phyloP scores from a whole-genome alignment of 2,329 filamentous ascomycete genomes.

The Akanthomyces lecanii region DNA sequence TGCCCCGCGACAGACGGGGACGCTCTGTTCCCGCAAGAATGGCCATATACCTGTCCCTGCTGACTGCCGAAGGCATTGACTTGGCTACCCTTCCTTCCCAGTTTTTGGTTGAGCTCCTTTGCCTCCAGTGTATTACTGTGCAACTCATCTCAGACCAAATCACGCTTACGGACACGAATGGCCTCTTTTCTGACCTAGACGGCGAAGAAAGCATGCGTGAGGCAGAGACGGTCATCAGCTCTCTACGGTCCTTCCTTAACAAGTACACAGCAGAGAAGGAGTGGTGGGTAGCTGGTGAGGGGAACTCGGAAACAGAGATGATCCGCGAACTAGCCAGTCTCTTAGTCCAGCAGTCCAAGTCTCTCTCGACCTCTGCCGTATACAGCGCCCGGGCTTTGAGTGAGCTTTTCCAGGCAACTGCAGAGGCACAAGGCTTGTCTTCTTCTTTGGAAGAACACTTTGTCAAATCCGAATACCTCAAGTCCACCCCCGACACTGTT shows the following conservation, averaged over 20 bases:
- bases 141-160: conserved; percentile 54
- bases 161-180: conserved; percentile 38
- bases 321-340: conserved; percentile 40
- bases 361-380: conserved; percentile 40
- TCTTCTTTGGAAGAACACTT: conserved; percentile 45
- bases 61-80: conserved; percentile 46
- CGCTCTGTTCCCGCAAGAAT: conserved; percentile 72
- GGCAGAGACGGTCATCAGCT: conserved; percentile 41
- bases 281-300: conserved; percentile 36
- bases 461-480: conserved; percentile 42
- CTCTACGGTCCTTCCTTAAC: conserved; percentile 36
- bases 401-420: conserved; percentile 44
- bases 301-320: conserved; percentile 33
- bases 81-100: conserved; percentile 37
- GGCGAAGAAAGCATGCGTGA: conserved; percentile 33
- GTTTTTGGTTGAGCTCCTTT: conserved; percentile 47
- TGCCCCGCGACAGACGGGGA: conserved; percentile 61
- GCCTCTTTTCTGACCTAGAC: conserved; percentile 43
- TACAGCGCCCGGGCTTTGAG: conserved; percentile 52
- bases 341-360: conserved; percentile 40
- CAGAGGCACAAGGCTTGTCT: conserved; percentile 44
- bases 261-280: conserved; percentile 29
- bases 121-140: conserved; percentile 46
- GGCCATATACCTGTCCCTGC: conserved; percentile 61
- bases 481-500: conserved; percentile 41